Evolutionary conservation across 2,329 filamentous ascomycete species (phyloP).

Genomic region (Endocalyx cinctus): DNA sequence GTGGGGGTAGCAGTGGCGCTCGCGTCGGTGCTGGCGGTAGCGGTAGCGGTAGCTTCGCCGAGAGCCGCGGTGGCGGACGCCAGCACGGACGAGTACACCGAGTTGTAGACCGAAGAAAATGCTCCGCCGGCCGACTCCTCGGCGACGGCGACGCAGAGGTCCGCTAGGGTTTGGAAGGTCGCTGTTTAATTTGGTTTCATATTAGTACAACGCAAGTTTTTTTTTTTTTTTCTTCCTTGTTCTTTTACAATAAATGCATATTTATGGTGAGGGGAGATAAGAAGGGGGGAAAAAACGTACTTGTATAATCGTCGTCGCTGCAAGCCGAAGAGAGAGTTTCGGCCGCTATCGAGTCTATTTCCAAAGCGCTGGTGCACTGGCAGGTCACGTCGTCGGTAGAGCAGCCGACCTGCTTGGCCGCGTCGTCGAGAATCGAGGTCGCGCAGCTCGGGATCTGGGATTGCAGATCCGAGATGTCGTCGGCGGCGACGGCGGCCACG

Average conservation of each 20-base stretch:
- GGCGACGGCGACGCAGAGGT: neutral
- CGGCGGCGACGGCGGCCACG: constrained; percentile 10
- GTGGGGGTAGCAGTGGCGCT: constrained; percentile 12
- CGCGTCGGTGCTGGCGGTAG: constrained; percentile 9
- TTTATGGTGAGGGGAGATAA: neutral
- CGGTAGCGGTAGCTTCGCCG: constrained; percentile 10
- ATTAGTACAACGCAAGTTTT: too few relatives aligned
- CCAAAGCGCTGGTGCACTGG: neutral
- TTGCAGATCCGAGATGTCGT: constrained; percentile 13
- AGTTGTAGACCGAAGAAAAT: constrained; percentile 1
- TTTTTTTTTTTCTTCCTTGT: too few relatives aligned
- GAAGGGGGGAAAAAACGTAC: neutral
- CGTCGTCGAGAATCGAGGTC: constrained; percentile 25
- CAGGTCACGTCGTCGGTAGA: neutral
- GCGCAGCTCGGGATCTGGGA: constrained; percentile 30
- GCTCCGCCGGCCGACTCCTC: constrained; percentile 1
- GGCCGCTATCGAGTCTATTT: constrained; percentile 14
- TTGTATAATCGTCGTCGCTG: neutral
- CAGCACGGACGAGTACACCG: constrained; percentile 12
- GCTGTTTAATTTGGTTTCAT: too few relatives aligned
- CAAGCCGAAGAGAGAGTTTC: neutral
- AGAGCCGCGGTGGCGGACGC: neutral
- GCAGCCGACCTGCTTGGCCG: neutral
- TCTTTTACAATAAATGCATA: too few relatives aligned
- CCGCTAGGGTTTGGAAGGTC: neutral